Evolutionary conservation across 805 yeast genomes (phyloP).

Genomic region (Wickerhamiella brachini): DNA sequence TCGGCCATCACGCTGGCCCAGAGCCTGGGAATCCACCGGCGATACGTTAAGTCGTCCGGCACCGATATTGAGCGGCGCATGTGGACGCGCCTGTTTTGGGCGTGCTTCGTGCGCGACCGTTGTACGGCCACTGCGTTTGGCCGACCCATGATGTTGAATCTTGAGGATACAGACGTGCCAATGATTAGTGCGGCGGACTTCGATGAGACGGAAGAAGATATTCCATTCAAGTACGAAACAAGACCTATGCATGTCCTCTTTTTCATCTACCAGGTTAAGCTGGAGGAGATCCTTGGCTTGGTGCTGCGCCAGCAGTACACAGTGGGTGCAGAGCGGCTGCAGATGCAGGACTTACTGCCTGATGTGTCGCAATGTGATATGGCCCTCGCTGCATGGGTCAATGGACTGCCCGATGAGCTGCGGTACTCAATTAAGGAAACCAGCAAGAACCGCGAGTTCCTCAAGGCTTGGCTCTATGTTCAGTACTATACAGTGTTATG

Average conservation of each 20-base stretch:
- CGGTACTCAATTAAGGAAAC: constrained; percentile 45
- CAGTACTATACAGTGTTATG: constrained; percentile 64
- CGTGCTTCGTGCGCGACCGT: constrained; percentile 56
- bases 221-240: constrained; percentile 22
- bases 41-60: constrained; percentile 17
- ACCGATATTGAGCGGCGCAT: constrained; percentile 33
- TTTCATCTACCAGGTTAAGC: constrained; percentile 48
- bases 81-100: constrained; percentile 68
- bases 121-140: constrained; percentile 61
- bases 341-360: constrained; percentile 30
- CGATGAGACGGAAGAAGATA: constrained; percentile 35
- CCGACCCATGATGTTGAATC: constrained; percentile 51
- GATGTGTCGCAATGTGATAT: constrained; percentile 53
- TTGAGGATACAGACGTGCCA: constrained; percentile 66
- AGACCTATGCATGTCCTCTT: constrained; percentile 34
- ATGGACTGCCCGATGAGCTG: constrained; percentile 47
- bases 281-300: constrained; percentile 58
- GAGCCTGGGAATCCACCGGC: constrained; percentile 60
- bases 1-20: constrained; percentile 60
- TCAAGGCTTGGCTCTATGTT: constrained; percentile 45
- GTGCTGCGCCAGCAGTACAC: constrained; percentile 57
- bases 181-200: constrained; percentile 57
- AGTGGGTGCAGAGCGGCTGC: constrained; percentile 46
- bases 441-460: constrained; percentile 37
- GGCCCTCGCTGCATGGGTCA: constrained; percentile 67